Base-by-base conservation (phyloP, 2,329 filamentous ascomycete genomes). In the Domatiomyces globalis region DNA sequence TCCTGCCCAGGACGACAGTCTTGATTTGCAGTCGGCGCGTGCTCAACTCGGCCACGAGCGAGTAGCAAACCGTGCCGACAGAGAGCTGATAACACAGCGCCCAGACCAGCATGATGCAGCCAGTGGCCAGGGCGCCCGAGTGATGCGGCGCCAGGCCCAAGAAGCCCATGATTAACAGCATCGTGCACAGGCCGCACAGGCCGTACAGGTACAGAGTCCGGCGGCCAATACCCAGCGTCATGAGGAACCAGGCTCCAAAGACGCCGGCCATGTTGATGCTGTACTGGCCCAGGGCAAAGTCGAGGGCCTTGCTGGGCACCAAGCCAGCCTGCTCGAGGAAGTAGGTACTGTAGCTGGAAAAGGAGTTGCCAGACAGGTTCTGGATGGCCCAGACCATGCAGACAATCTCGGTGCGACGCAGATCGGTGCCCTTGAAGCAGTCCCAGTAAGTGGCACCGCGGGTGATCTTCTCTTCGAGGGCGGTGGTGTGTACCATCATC, bases 401-500 rank as follows among this genome's bases (percentile, higher is more conserved):
- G 22, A 80, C 73, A 58, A 84, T 81, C 64, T 86, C 87, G 1
- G 87, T 94, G 22, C 88, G 79, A 52, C 87, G 83, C 46, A 83
- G 71, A 63, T 94, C 83, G 10, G 78, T 77, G 9, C 87, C 87
- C 64, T 76, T 82, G 76, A 94, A 94, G 69, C 87, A 94, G 66
- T 94, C 87, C 60, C 78, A 68, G 66, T 92, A 94, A 49, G 75
- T 81, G 5, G 85, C 79, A 27, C 87, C 87, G 6, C 71, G 70
- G 3, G 85, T 88, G 49, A 87, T 84, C 66, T 80, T 73, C 63
- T 85, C 76, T 65, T 94, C 88, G 9, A 94, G 71, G 0, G 84
- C 83, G 0, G 85, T 89, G 0, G 87, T 95, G 63, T 94, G 86
- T 1, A 87, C 80, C 85, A 95, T 94, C 86, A 94, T 94, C 61